These are phyloP conservation scores for Coemansia guatemalensis DNA, from an alignment of 192 early-diverging fungal species.

Conservation along the genomic window DNA sequence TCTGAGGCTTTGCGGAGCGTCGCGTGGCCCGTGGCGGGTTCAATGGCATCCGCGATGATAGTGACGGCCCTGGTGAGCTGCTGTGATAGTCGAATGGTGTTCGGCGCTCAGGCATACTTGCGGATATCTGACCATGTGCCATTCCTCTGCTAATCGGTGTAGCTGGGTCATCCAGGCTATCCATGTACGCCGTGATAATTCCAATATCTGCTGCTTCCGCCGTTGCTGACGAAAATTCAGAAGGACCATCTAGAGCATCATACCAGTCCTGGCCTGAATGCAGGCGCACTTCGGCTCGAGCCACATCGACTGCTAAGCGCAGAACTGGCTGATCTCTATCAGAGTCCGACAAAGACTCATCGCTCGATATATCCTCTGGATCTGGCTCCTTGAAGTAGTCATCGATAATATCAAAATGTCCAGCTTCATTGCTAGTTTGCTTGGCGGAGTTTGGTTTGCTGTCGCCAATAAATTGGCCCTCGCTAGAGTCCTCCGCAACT, in stretches of 20 bases:
- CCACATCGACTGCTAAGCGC: conserved; percentile 28
- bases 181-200: conserved; percentile 43
- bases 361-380: conserved; percentile 23
- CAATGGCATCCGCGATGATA: conserved; percentile 15
- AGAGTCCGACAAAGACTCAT: conserved; percentile 9
- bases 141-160: conserved; percentile 2
- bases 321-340: conserved; percentile 18
- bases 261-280: conserved; percentile 53
- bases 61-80: conserved; percentile 23
- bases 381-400: conserved; percentile 46
- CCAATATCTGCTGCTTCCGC: conserved; percentile 15
- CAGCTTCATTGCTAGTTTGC: not conserved
- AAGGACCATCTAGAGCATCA: conserved; percentile 1
- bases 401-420: conserved; percentile 38
- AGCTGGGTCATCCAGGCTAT: conserved; percentile 23
- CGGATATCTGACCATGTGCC: conserved; percentile 18
- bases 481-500: conserved; percentile 1
- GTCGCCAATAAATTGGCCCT: conserved; percentile 10
- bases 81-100: conserved; percentile 9
- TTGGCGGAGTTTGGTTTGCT: not conserved
- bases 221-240: conserved; percentile 10
- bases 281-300: conserved; percentile 41
- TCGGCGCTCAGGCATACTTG: conserved; percentile 45
- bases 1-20: conserved; percentile 45
- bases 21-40: conserved; percentile 12